These are phyloP conservation scores for Ploettnerulaceae sp. DNA, from an alignment of 2,329 filamentous ascomycete species.

Conservation along the genomic window DNA sequence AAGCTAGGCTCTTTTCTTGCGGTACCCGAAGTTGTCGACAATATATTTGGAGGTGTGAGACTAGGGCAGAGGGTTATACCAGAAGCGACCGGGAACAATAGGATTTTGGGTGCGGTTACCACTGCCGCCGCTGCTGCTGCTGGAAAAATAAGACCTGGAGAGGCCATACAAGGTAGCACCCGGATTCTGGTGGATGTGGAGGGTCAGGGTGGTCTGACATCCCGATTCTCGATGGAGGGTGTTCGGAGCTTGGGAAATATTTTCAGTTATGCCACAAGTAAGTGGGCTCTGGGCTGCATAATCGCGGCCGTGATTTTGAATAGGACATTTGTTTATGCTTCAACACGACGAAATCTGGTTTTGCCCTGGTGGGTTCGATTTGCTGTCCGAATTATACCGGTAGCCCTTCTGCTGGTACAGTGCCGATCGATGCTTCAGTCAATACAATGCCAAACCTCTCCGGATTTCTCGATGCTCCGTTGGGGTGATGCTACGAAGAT, in stretches of 20 bases:
- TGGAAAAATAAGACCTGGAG: constrained; percentile 22
- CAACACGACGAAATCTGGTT: constrained; percentile 73
- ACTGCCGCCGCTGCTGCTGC: constrained; percentile 42
- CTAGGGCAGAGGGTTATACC: constrained; percentile 55
- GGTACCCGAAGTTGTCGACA: constrained; percentile 55
- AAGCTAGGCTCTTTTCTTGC: constrained; percentile 61
- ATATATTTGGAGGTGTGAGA: constrained; percentile 39
- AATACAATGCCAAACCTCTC: constrained; percentile 86
- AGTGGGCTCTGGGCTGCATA: constrained; percentile 87
- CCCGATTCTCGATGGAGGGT: constrained; percentile 52
- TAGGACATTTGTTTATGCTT: constrained; percentile 88
- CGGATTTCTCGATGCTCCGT: constrained; percentile 62
- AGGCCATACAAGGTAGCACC: constrained; percentile 24
- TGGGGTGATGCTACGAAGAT: constrained; percentile 63
- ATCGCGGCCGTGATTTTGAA: constrained; percentile 84
- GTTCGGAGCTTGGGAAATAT: constrained; percentile 74
- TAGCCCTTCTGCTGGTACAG: constrained; percentile 65
- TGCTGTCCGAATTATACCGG: constrained; percentile 64
- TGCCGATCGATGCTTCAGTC: constrained; percentile 69
- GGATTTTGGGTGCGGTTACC: constrained; percentile 37
- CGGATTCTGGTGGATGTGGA: constrained; percentile 36
- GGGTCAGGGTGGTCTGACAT: constrained; percentile 39
- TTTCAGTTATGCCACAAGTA: constrained; percentile 84
- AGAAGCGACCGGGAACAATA: constrained; percentile 48
- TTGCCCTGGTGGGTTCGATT: constrained; percentile 70